A percentile compares a stretch with the other conserved stretches of the same genome.
phyloP scores from a whole-genome alignment of 1,139 yeast species.

The Protomyces lactucae-debilis region DNA sequence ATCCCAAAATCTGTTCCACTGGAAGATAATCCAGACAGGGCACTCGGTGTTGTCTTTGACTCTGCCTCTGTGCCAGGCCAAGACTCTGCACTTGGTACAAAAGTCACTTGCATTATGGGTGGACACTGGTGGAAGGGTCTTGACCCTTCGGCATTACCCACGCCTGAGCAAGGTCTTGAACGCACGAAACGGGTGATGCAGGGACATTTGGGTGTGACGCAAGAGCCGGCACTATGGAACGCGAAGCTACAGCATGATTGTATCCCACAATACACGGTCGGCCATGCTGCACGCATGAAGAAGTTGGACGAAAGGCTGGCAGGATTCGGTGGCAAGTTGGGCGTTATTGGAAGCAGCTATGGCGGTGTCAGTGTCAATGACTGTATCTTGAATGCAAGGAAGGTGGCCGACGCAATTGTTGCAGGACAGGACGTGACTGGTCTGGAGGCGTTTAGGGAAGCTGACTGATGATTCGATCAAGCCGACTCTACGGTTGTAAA shows the following conservation, averaged over 20 bases:
- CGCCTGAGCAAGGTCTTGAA: conserved; percentile 45
- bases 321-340: conserved; percentile 25
- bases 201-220: conserved; percentile 40
- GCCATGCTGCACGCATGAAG: conserved; percentile 53
- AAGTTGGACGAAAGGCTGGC: conserved; percentile 38
- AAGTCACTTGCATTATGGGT: conserved; percentile 84
- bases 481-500: not conserved
- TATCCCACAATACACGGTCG: conserved; percentile 78
- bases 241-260: conserved; percentile 48
- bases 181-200: conserved; percentile 49
- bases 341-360: conserved; percentile 34
- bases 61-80: conserved; percentile 52
- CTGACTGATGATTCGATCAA: not conserved
- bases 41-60: conserved; percentile 86
- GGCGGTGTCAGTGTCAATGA: conserved; percentile 33
- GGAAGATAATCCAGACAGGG: conserved; percentile 51
- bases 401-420: conserved; percentile 11
- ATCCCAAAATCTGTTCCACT: conserved; percentile 54
- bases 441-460: conserved; percentile 8
- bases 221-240: conserved; percentile 37
- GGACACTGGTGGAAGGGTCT: conserved; percentile 56
- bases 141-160: conserved; percentile 44
- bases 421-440: conserved; percentile 1
- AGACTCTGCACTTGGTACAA: conserved; percentile 46
- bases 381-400: conserved; percentile 32